phyloP scores from a whole-genome alignment of 2,329 filamentous ascomycete species.

The Alternaria solani region DNA sequence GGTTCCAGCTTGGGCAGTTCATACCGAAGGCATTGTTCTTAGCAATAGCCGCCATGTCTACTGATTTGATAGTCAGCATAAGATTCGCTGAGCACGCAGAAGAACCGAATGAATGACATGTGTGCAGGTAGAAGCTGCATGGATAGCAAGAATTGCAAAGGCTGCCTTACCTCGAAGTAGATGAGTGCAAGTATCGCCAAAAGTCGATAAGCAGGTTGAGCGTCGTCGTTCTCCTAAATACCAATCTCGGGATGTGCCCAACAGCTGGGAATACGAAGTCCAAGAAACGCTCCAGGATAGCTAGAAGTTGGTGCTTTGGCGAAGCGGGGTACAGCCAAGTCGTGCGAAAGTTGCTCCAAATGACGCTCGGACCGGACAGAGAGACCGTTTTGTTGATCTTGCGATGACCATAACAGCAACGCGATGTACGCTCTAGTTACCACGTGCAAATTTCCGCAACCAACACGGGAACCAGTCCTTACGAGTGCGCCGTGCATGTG shows the following conservation, averaged over 20 bases:
- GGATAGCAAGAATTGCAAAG: background rate
- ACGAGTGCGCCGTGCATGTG: background rate
- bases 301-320: background rate
- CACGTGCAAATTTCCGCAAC: slow-evolving; percentile 5
- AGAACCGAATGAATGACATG: background rate
- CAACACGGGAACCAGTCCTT: background rate
- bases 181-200: background rate
- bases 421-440: slow-evolving; percentile 7
- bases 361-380: slow-evolving; percentile 18
- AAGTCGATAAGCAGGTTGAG: background rate
- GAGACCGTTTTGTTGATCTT: slow-evolving; percentile 14
- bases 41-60: slow-evolving; percentile 17
- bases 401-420: background rate
- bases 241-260: background rate
- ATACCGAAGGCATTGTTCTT: slow-evolving; percentile 35
- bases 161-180: background rate
- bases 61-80: background rate
- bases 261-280: background rate
- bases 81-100: background rate
- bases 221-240: background rate
- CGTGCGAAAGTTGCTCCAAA: slow-evolving; percentile 6
- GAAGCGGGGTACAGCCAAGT: slow-evolving; percentile 2
- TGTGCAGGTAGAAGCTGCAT: background rate
- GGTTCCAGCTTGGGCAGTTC: slow-evolving; percentile 28
- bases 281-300: background rate